Conservation (phyloP, 257 asterid species). For the Solanum verrucosum region DNA sequence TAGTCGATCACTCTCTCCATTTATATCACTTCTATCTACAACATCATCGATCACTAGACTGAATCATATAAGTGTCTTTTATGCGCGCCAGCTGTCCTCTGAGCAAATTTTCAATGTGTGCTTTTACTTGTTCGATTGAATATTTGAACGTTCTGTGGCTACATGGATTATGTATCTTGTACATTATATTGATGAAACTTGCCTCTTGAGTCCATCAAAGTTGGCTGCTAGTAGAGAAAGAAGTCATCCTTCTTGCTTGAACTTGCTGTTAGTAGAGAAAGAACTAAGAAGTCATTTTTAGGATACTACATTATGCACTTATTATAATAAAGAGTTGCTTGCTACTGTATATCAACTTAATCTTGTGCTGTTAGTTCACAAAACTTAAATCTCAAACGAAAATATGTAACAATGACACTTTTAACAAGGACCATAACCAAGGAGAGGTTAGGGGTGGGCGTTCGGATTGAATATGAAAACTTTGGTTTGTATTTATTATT, state of each 20-base stretch:
- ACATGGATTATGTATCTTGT: background rate
- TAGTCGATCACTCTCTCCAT: background rate
- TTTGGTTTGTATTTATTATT: too few relatives aligned
- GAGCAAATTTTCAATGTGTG: background rate
- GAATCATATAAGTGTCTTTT: background rate
- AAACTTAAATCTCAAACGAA: too few relatives aligned
- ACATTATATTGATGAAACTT: background rate
- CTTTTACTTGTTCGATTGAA: background rate
- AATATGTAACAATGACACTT: background rate
- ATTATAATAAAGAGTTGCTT: background rate
- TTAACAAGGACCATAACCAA: background rate
- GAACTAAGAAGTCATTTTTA: background rate
- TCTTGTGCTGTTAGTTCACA: background rate
- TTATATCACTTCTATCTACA: background rate
- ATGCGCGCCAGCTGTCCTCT: background rate
- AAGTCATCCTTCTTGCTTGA: background rate
- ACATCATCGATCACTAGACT: background rate
- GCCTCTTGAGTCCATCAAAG: background rate
- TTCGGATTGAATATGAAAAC: background rate
- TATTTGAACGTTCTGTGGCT: background rate
- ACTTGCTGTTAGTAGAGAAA: background rate
- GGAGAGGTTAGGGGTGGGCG: background rate
- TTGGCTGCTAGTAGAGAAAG: background rate
- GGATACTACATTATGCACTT: background rate
- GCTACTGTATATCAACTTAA: background rate